Percentiles rank a stretch among this genome's conserved stretches.
phyloP scores from a whole-genome alignment of 139 green algal genomes.

The Micractinium sp. region DNA sequence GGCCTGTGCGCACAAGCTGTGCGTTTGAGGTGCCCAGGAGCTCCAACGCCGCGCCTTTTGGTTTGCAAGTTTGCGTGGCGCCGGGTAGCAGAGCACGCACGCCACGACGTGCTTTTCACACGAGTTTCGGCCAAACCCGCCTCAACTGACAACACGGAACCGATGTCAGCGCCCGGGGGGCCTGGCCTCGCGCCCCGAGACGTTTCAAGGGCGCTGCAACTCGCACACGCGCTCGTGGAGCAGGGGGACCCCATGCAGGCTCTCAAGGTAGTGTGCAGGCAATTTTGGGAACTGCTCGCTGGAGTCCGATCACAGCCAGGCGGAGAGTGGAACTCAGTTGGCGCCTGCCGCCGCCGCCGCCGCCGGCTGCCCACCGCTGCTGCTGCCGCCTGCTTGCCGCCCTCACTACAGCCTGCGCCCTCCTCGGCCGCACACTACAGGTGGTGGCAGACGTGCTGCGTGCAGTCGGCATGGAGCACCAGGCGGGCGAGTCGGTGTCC shows the following conservation, averaged over 20 bases:
- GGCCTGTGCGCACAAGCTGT: background rate
- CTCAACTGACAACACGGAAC: background rate
- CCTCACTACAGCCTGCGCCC: background rate
- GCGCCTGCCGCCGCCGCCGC: background rate
- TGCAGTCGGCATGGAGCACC: background rate
- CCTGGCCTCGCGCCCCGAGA: too few relatives aligned
- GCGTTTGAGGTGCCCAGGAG: background rate
- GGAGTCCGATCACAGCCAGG: background rate
- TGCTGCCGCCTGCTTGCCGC: background rate
- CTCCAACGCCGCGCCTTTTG: too few relatives aligned
- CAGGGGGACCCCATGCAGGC: background rate
- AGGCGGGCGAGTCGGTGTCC: slow-evolving; percentile 9
- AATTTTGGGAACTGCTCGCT: background rate
- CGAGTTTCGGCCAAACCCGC: background rate
- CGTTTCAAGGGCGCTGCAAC: background rate
- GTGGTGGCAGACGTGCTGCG: background rate
- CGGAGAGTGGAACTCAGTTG: too few relatives aligned
- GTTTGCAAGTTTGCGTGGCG: too few relatives aligned
- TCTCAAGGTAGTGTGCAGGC: background rate
- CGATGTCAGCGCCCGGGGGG: background rate
- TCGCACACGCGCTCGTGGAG: background rate
- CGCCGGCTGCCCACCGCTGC: background rate
- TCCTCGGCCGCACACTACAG: background rate
- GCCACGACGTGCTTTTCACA: background rate
- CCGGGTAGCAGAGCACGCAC: background rate